phyloP scores from a whole-genome alignment of 164 flowering plant genomes.

The Dillenia turbinata region DNA sequence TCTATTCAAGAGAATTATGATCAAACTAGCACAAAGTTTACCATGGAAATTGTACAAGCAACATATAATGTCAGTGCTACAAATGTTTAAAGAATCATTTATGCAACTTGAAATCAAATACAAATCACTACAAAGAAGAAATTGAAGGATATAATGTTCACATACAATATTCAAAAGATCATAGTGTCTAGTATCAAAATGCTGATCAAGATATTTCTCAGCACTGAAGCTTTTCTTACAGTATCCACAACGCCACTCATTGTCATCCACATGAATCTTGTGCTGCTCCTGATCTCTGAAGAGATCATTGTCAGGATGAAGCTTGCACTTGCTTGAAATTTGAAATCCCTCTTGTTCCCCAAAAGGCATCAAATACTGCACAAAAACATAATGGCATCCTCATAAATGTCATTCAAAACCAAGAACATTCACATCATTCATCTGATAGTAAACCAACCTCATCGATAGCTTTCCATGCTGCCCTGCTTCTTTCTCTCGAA shows the following conservation, averaged over 20 bases:
- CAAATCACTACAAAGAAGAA: background rate
- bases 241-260: constrained; percentile 95
- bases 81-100: background rate
- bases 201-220: constrained; percentile 88
- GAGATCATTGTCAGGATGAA: constrained; percentile 81
- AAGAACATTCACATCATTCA: too few species aligned
- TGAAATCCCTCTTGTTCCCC: constrained; percentile 68
- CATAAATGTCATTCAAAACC: too few species aligned
- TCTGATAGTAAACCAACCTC: constrained; percentile 36
- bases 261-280: constrained; percentile 67
- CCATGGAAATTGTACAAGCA: too few species aligned
- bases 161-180: constrained; percentile 82
- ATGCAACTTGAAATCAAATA: background rate
- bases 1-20: too few species aligned
- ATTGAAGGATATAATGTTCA: constrained; percentile 15
- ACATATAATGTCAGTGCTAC: too few species aligned
- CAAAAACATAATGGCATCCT: background rate
- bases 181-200: constrained; percentile 86
- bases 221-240: constrained; percentile 90
- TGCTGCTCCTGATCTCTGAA: constrained; percentile 95
- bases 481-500: constrained; percentile 90
- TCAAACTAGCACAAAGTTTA: too few species aligned
- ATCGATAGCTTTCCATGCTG: constrained; percentile 82
- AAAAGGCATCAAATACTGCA: constrained; percentile 91
- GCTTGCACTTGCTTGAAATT: constrained; percentile 62